A percentile compares a stretch with the other conserved stretches of the same genome.
These are phyloP conservation scores for Xerocomellus dryophilus DNA, from an alignment of 768 basidiomycete genomes.

Conservation along the genomic window DNA sequence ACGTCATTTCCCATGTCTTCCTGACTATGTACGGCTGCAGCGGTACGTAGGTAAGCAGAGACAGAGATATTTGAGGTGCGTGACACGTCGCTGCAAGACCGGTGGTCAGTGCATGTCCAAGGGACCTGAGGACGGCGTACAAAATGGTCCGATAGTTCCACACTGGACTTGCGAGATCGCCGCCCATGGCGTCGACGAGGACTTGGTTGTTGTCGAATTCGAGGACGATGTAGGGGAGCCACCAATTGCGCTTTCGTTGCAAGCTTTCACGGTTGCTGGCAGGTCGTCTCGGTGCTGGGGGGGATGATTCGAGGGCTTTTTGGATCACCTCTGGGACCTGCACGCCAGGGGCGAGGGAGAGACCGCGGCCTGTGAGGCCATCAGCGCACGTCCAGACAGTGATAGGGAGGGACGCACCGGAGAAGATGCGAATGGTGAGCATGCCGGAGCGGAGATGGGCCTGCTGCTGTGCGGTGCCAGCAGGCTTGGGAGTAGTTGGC, in stretches of 20 bases:
- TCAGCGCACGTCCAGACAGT: constrained; percentile 7
- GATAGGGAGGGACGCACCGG: constrained; percentile 48
- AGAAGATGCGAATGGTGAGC: constrained; percentile 95
- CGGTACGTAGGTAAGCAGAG: constrained; percentile 86
- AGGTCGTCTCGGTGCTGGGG: constrained; percentile 50
- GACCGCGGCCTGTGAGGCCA: constrained; percentile 61
- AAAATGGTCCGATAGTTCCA: constrained; percentile 98
- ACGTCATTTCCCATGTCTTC: constrained; percentile 98
- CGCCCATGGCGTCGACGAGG: constrained; percentile 91
- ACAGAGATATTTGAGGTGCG: constrained; percentile 90
- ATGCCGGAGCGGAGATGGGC: constrained; percentile 79
- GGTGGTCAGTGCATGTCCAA: constrained; percentile 4
- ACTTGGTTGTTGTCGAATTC: constrained; percentile 99
- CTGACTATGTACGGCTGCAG: constrained; percentile 64
- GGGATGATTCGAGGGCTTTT: constrained; percentile 66
- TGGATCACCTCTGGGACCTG: constrained; percentile 83
- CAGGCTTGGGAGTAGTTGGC: constrained; percentile 71
- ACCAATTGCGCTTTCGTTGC: constrained; percentile 90
- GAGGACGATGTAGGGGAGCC: constrained; percentile 95
- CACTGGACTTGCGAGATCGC: constrained; percentile 83
- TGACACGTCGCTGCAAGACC: constrained; percentile 78
- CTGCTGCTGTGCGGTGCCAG: constrained; percentile 43
- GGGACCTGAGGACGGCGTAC: constrained; percentile 46
- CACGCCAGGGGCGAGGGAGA: constrained; percentile 75
- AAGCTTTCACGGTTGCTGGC: constrained; percentile 84